phyloP scores from a whole-genome alignment of 345 rosid species.

The Crucihimalaya himalaica region DNA sequence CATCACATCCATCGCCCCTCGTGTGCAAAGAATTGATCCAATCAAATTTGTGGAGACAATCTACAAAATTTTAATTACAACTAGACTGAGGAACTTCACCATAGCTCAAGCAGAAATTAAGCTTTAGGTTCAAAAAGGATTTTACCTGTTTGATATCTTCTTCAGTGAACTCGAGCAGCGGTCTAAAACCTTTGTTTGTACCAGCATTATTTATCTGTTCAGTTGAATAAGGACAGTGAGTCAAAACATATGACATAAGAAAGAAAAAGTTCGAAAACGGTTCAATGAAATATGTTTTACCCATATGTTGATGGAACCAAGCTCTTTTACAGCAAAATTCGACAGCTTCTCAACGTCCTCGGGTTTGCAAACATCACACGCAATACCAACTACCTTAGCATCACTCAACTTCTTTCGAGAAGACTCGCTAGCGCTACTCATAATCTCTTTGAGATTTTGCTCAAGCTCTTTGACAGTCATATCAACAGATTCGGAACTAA shows the following conservation, averaged over 20 bases:
- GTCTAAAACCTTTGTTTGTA: constrained; percentile 92
- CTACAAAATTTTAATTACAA: constrained; percentile 34
- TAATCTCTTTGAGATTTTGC: constrained; percentile 72
- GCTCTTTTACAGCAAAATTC: constrained; percentile 66
- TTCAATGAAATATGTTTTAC: constrained; percentile 32
- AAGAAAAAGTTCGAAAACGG: background rate
- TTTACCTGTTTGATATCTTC: constrained; percentile 84
- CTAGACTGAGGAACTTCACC: background rate
- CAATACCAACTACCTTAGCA: constrained; percentile 83
- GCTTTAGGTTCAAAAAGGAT: background rate
- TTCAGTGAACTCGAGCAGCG: constrained; percentile 78
- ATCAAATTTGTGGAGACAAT: constrained; percentile 94
- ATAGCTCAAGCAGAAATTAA: background rate
- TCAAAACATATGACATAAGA: background rate
- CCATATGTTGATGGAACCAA: constrained; percentile 89
- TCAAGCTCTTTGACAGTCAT: constrained; percentile 79
- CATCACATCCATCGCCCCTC: constrained; percentile 87
- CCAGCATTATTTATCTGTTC: constrained; percentile 91
- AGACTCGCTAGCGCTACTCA: constrained; percentile 47
- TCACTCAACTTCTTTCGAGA: constrained; percentile 49
- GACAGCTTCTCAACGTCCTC: constrained; percentile 73
- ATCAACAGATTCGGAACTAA: constrained; percentile 75
- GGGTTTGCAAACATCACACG: constrained; percentile 80
- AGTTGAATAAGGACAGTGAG: constrained; percentile 6
- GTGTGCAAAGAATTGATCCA: constrained; percentile 91